Base-by-base conservation (phyloP, 78 protist species). In the Chrysochromulina parva region DNA sequence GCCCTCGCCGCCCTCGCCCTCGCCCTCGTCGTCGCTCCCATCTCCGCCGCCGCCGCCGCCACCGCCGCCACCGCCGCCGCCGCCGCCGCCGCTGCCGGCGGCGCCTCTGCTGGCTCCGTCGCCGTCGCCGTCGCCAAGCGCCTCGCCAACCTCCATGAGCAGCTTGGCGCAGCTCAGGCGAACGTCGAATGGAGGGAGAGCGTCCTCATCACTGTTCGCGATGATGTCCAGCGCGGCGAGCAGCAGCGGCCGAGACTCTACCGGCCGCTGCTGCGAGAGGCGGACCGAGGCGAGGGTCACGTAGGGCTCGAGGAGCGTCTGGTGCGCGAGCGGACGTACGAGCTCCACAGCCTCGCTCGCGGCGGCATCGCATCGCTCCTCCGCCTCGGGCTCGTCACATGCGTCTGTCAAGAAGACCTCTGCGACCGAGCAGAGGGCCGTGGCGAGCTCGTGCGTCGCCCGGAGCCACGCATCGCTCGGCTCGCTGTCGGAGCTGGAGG, bases 351-450 rank as follows among this genome's bases (percentile, higher is more conserved):
- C 62, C 62, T 58, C 57, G 48, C 9, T 3, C 10, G 59, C 50
- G 13, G 19, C n/a, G 38, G 62, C 47, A 19, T 78, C 86, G 60
- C 86, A 78, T 47, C 22, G 10, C 62, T 0, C 22, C 86, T 78
- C 86, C 20, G 86, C 86, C 0, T 78, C 86, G 7, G 58, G 48
- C 86, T 52, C 86, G 86, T 78, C 86, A 19, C 86, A 78, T 10
- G 20, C 24, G 47, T 78, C 86, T 0, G 86, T 78, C 50, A 78
- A 47, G 60, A 22, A 78, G 62, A 78, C 5, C 86, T 78, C 57
- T 19, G 62, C 82, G 24, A 1, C 82, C 19, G 82, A 38, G 55
- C 82, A 74, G 24, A 74, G 82, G 9, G 55, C 82, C 28, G 26
- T n/a, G 57, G 82, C 82, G 26, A 74, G 82, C 82, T 53, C 82